These are phyloP conservation scores for Aureobasidium sp. DNA, from an alignment of 2,329 filamentous ascomycete species.

Conservation along the genomic window DNA sequence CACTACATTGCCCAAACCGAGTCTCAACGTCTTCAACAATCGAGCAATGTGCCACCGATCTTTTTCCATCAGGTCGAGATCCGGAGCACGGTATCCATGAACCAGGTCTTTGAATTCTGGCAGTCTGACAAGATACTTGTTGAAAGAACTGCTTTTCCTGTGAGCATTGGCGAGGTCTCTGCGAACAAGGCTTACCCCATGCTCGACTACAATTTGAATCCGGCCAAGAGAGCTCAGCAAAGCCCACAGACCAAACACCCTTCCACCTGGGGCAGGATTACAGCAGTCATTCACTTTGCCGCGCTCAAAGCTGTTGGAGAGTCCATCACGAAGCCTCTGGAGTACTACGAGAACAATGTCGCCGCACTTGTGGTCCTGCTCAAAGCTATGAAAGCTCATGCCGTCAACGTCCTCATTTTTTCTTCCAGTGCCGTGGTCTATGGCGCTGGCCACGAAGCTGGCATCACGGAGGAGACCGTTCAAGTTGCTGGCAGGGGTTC, in stretches of 20 bases:
- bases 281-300: slow-evolving; percentile 60
- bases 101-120: slow-evolving; percentile 27
- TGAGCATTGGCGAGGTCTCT: slow-evolving; percentile 14
- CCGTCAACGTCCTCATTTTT: slow-evolving; percentile 59
- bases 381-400: slow-evolving; percentile 46
- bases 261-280: slow-evolving; percentile 41
- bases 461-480: slow-evolving; percentile 9
- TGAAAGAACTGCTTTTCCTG: slow-evolving; percentile 28
- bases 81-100: slow-evolving; percentile 32
- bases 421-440: slow-evolving; percentile 61
- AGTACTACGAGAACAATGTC: slow-evolving; percentile 61
- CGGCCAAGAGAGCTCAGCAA: not conserved
- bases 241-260: slow-evolving; percentile 20
- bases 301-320: slow-evolving; percentile 59
- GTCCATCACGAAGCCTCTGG: slow-evolving; percentile 50
- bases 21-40: slow-evolving; percentile 27
- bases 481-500: slow-evolving; percentile 17
- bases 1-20: slow-evolving; percentile 30
- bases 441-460: slow-evolving; percentile 30
- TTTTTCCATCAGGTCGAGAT: slow-evolving; percentile 43
- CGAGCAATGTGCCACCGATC: slow-evolving; percentile 34
- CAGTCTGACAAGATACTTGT: not conserved
- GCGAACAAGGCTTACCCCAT: slow-evolving; percentile 6
- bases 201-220: not conserved
- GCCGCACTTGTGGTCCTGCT: slow-evolving; percentile 54